A percentile compares a stretch with the other conserved stretches of the same genome.
Conservation (phyloP, 2,329 filamentous ascomycete genomes). For the Pseudocercospora crystallina region DNA sequence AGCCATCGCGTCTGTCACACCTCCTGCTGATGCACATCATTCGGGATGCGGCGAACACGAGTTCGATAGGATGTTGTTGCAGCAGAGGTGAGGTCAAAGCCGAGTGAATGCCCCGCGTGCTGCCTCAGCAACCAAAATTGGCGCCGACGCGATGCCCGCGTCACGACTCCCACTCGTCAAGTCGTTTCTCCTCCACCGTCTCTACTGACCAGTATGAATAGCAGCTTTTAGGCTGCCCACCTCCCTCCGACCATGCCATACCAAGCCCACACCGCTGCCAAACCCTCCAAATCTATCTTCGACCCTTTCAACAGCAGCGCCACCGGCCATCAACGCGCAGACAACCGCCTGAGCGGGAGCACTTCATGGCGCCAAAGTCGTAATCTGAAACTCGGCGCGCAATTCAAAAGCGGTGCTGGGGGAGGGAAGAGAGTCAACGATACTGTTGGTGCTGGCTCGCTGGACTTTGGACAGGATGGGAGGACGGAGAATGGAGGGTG, state of each 20-base stretch:
- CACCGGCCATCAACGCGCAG: conserved; percentile 75
- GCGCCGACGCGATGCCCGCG: conserved; percentile 1
- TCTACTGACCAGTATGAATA: neutral
- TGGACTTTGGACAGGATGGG: conserved; percentile 53
- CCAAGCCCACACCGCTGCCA: conserved; percentile 27
- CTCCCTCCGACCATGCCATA: conserved; percentile 17
- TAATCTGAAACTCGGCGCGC: conserved; percentile 65
- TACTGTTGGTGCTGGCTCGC: conserved; percentile 63
- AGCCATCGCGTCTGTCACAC: no score
- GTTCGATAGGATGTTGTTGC: no score
- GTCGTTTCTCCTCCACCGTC: neutral
- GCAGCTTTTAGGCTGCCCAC: conserved; percentile 10
- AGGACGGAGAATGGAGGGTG: conserved; percentile 55
- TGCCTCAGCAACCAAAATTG: no score
- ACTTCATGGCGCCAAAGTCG: conserved; percentile 72
- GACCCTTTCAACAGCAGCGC: conserved; percentile 90
- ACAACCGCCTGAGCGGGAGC: conserved; percentile 61
- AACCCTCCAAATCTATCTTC: conserved; percentile 30
- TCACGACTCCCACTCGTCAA: neutral
- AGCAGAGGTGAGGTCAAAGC: neutral
- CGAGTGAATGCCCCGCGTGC: no score
- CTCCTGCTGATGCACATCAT: no score
- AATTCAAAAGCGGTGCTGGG: conserved; percentile 61
- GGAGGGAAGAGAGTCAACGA: conserved; percentile 62
- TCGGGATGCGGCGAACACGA: no score